Evolutionary conservation across 192 early-diverging fungal species (phyloP), one percentile per base, ranked within the genome.

Genomic region (Funneliformis geosporum): DNA sequence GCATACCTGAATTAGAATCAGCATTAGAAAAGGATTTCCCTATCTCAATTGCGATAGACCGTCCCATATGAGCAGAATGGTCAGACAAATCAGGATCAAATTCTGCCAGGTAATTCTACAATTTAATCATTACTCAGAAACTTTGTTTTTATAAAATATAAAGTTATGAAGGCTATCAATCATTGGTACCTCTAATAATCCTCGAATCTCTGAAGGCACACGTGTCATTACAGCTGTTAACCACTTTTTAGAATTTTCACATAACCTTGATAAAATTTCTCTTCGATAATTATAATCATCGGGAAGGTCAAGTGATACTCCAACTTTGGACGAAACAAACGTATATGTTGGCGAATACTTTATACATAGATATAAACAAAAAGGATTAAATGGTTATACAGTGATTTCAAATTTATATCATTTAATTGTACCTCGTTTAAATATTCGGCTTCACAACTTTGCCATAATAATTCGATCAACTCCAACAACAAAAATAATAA

Each of bases 391-490:
- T 44, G n/a, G 33, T 81, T 43, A 50, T 43, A 43, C 4, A 23
- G 8, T 43, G 7, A 59, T 55, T 11, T 40, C 40, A 55, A 28
- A 70, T 62, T 46, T 69, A 40, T 50, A 18, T 80, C 62, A 38
- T 28, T 16, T 28, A 44, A 61, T 40, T 33, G 14, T 81, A 85
- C 84, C 77, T 95, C 92, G 73, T 93, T 92, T 43, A 90, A 88
- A 77, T 93, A 87, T 87, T 93, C 94, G 38, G 89, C 90, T 79
- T 92, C 91, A 79, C 92, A 92, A 74, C 91, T 90, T 62, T 87
- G 81, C 96, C 93, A 97, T 47, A 93, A 82, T 16, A 93, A 86
- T 78, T 94, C 92, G 18, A 96, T 88, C 14, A 97, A 81, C 84
- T 99, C 97, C 28, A 99, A 83, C 73, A 96, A 87, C 18, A 92